These are phyloP conservation scores for Speleostelium caveatum DNA, from an alignment of 78 protist species.

Conservation along the genomic window DNA sequence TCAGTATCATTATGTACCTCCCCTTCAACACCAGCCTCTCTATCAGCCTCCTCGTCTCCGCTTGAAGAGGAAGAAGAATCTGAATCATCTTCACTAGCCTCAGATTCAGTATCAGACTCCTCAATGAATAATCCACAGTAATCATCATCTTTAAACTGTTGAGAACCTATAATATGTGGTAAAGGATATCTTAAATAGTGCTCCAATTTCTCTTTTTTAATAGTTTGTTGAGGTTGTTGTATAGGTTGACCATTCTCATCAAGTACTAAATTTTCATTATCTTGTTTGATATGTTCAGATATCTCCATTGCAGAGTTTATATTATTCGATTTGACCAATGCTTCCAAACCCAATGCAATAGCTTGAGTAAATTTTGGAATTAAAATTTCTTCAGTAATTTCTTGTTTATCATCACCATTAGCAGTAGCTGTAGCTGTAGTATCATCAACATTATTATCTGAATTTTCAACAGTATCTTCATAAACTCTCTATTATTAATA, in stretches of 20 bases:
- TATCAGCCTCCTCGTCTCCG: constrained; percentile 37
- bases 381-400: constrained; percentile 64
- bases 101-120: constrained; percentile 47
- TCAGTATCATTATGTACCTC: not conserved
- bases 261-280: not conserved
- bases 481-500: constrained; percentile 53
- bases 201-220: constrained; percentile 43
- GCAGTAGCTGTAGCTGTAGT: not conserved
- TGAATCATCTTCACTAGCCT: not conserved
- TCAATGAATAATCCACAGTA: constrained; percentile 74
- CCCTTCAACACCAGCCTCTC: not conserved
- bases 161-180: constrained; percentile 83
- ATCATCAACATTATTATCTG: constrained; percentile 1
- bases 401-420: constrained; percentile 11
- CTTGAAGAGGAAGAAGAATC: constrained; percentile 1
- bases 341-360: constrained; percentile 55
- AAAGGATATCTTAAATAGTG: constrained; percentile 70
- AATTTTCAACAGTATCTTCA: constrained; percentile 32
- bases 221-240: not conserved
- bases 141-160: constrained; percentile 79
- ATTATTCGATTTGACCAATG: constrained; percentile 43
- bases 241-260: not conserved
- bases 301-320: constrained; percentile 53
- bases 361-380: constrained; percentile 76
- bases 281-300: constrained; percentile 23